These are phyloP conservation scores for Aspergillus fumigatus DNA, from an alignment of 2,329 filamentous ascomycete genomes.

Conservation along the genomic window DNA sequence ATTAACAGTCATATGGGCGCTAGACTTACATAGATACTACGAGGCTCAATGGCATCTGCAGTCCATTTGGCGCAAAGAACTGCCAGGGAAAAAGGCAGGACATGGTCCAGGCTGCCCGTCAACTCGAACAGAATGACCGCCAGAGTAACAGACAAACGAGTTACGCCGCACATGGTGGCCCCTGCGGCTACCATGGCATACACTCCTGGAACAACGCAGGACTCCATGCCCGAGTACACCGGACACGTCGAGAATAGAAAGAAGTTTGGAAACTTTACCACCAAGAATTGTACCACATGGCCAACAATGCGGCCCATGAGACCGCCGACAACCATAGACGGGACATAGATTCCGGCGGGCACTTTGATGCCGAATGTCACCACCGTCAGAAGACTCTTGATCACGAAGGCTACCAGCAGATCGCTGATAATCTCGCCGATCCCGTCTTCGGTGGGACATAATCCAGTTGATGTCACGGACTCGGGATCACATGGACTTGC, in stretches of 20 bases:
- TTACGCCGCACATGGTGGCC: slow-evolving; percentile 97
- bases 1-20: background rate
- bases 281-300: slow-evolving; percentile 76
- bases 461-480: slow-evolving; percentile 63
- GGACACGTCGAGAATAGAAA: slow-evolving; percentile 69
- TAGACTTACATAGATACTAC: slow-evolving; percentile 76
- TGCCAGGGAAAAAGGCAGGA: slow-evolving; percentile 86
- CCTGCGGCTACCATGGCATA: slow-evolving; percentile 93
- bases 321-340: slow-evolving; percentile 97
- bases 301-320: slow-evolving; percentile 84
- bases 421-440: slow-evolving; percentile 73
- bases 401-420: slow-evolving; percentile 72
- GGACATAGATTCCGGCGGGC: slow-evolving; percentile 94
- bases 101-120: slow-evolving; percentile 90
- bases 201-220: slow-evolving; percentile 92
- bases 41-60: slow-evolving; percentile 87
- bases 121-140: slow-evolving; percentile 95
- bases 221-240: slow-evolving; percentile 61
- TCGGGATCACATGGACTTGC: slow-evolving; percentile 75
- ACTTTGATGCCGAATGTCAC: slow-evolving; percentile 96
- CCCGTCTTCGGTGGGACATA: slow-evolving; percentile 72
- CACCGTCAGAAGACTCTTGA: slow-evolving; percentile 83
- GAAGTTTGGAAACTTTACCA: slow-evolving; percentile 67
- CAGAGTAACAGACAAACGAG: slow-evolving; percentile 84
- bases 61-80: slow-evolving; percentile 98